Base-by-base conservation (phyloP, 352 stramenopile genomes). In the Phytophthora ohioensis region DNA sequence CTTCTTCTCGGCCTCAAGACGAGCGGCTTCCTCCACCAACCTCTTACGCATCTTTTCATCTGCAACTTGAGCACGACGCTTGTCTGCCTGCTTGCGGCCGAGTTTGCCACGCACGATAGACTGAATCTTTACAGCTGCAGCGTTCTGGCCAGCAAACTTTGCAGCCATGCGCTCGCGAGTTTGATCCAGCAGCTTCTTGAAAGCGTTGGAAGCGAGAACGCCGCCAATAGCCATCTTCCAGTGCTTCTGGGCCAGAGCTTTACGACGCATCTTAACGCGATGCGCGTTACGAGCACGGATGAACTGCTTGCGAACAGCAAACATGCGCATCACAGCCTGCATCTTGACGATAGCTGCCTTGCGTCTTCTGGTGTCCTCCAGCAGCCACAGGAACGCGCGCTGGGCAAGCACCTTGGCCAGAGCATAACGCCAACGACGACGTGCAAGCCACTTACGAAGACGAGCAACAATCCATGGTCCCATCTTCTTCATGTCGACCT, bases 401-500 rank as follows among this genome's bases (percentile, higher is more conserved):
- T 97, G 88, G 8, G 87, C 85, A 43, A 94, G 75, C 58, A 97
- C 87, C 75, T 97, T 97, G 35, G 90, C 90, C 21, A 88, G 69
- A 27, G 88, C 90, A 71, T 95, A 95, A 64, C 89, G 87, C 88
- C 88, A 96, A 31, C 88, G 88, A 45, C 88, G 83, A 67, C 88
- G 82, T 15, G 88, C 88, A 51, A 96, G 83, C 88, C 88, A 96
- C 80, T 94, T 94, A 21, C 86, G 81, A 39, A 96, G 69, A 41
- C 88, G 87, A 45, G 85, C 82, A 32, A 96, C 87, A 55, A 96
- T 94, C 87, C 88, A 94, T 31, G 85, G 84, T 12, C 88, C 88
- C 85, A 95, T 95, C 72, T 95, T 95, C 78, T 93, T 93, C 89
- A 95, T 95, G 63, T 95, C 86, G 13, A 95, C 82, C 80, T 93